Base-by-base conservation (phyloP, 129 eudicot species). In the Artemisia annua region DNA sequence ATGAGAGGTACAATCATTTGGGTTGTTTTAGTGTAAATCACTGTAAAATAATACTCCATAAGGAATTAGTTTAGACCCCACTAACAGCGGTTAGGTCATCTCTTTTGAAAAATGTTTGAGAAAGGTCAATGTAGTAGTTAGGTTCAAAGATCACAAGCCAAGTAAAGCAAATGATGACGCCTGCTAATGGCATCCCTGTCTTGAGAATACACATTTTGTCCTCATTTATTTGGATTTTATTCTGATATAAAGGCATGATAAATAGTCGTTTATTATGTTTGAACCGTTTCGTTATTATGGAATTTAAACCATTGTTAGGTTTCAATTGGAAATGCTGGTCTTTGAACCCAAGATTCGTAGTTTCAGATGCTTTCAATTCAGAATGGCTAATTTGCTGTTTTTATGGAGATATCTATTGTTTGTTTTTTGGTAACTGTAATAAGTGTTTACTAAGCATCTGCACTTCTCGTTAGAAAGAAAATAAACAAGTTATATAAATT, bases 81-180 rank as follows among this genome's bases (percentile, higher is more conserved):
- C 53, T 32, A 63, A 60, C 28, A 60, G 60, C 28, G 60, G 28
- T n/a, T 56, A 39, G 55, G 54, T n/a, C 19, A 7, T 55, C 53
- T 32, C 50, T 70, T 39, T 17, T 49, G 51, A 28, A 7, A 53
- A 16, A 19, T 11, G 67, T 72, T 57, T 22, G 44, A 20, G 67
- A 72, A 72, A 58, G 46, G 57, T n/a, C 46, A 72, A 22, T 46
- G 48, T 8, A 14, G 67, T 72, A 6, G 48, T 58, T 69, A 24
- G 65, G 55, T 71, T 43, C 22, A 39, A 56, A 43, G 56, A 12
- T 69, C 16, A 44, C 39, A 56, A 18, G 54, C 43, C 53, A 39
- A 8, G 46, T 39, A 39, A 39, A 39, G 46, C 46, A 39, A 39
- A 39, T 39, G 6, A 39, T 39, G 46, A 39, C 13, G 35, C 49